Evolutionary conservation across 495 filamentous ascomycete genomes (phyloP).

Genomic region (Aspergillus incahuasiensis): DNA sequence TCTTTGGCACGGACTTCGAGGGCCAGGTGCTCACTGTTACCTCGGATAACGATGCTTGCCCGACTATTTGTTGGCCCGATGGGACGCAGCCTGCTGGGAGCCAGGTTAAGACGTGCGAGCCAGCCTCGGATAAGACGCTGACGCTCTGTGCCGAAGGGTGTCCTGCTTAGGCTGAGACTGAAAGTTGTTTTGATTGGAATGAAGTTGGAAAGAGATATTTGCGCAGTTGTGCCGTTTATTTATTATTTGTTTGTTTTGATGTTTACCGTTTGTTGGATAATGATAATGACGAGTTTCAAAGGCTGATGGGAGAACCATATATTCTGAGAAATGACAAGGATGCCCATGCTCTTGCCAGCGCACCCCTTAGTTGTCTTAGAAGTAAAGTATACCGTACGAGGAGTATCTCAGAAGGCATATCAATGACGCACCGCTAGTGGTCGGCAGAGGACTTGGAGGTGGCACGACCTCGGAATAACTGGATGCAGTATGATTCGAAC

Average conservation of each 20-base stretch:
- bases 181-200: not conserved
- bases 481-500: not conserved
- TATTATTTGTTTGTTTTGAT: too few species aligned
- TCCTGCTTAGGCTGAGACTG: conserved; percentile 7
- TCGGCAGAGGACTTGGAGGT: not conserved
- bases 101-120: conserved; percentile 45
- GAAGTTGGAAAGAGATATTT: not conserved
- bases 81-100: conserved; percentile 48
- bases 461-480: not conserved
- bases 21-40: conserved; percentile 38
- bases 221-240: too few species aligned
- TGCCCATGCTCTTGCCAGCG: not conserved
- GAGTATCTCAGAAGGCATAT: too few species aligned
- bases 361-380: too few species aligned
- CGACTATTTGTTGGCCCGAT: conserved; percentile 45
- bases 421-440: not conserved
- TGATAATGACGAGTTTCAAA: too few species aligned
- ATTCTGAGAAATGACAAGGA: not conserved
- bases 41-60: conserved; percentile 37
- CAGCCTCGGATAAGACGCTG: conserved; percentile 28
- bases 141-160: conserved; percentile 31
- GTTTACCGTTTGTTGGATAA: too few species aligned
- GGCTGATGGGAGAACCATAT: too few species aligned
- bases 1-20: conserved; percentile 54
- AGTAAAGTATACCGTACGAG: too few species aligned